Conservation (phyloP, 2,329 filamentous ascomycete genomes). For the Myriosclerotinia duriaeana region DNA sequence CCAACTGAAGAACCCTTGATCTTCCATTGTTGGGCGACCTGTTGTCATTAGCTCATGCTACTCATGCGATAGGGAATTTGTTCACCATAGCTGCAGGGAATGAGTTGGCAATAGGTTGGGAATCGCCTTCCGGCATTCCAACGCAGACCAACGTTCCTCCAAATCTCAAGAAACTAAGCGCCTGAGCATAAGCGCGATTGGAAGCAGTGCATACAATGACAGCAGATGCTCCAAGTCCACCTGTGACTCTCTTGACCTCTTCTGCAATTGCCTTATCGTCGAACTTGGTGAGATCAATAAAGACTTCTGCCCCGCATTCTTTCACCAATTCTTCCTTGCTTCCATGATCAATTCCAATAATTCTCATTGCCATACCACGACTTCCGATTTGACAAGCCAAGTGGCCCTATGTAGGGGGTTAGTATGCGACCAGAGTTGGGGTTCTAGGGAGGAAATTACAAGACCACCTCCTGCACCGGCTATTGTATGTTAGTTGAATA, state of each 20-base stretch:
- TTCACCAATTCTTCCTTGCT: conserved; percentile 59
- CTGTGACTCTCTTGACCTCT: conserved; percentile 57
- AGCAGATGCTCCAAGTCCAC: conserved; percentile 57
- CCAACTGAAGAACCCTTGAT: conserved; percentile 53
- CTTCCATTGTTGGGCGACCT: conserved; percentile 45
- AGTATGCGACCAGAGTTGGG: conserved; percentile 5
- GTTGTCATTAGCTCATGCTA: conserved; percentile 14
- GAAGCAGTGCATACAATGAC: conserved; percentile 57
- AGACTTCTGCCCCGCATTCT: conserved; percentile 63
- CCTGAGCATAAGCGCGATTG: conserved; percentile 52
- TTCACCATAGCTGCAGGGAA: conserved; percentile 43
- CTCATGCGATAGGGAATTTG: background rate
- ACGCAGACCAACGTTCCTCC: conserved; percentile 53
- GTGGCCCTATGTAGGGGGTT: conserved; percentile 48
- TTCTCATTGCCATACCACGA: conserved; percentile 60
- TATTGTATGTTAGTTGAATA: conserved; percentile 31
- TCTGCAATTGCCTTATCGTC: conserved; percentile 51
- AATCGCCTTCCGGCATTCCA: conserved; percentile 50
- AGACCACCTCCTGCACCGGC: conserved; percentile 61
- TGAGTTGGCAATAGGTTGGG: conserved; percentile 47
- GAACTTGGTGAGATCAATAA: conserved; percentile 59
- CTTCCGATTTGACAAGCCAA: conserved; percentile 60
- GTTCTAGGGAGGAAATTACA: conserved; percentile 27
- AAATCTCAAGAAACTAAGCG: conserved; percentile 48
- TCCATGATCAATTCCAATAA: conserved; percentile 64